Conservation (phyloP, 164 flowering plant genomes). For the Saururus chinensis region DNA sequence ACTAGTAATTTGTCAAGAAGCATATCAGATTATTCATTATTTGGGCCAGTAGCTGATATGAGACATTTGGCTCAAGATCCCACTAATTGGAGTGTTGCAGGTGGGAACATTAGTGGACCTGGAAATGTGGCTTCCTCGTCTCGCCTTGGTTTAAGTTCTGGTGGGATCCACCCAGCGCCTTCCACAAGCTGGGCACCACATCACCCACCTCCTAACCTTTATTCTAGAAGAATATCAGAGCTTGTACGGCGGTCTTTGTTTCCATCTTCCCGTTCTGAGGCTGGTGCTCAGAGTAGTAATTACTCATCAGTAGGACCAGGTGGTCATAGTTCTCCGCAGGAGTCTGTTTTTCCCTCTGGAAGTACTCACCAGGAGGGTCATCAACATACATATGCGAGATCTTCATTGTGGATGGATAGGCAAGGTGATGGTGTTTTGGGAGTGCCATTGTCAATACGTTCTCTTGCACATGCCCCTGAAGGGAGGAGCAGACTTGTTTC, state of each 20-base stretch:
- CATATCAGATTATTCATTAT: constrained; percentile 44
- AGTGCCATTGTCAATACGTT: constrained; percentile 41
- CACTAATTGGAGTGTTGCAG: background rate
- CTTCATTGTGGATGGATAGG: constrained; percentile 48
- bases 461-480: constrained; percentile 45
- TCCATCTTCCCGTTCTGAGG: constrained; percentile 21
- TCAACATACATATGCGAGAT: constrained; percentile 32
- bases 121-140: constrained; percentile 42
- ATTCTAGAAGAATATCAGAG: constrained; percentile 51
- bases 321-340: constrained; percentile 32
- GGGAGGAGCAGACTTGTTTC: constrained; percentile 66
- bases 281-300: constrained; percentile 30
- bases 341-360: constrained; percentile 27
- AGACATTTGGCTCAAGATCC: constrained; percentile 15
- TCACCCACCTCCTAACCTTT: constrained; percentile 24
- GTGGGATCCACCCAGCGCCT: constrained; percentile 25
- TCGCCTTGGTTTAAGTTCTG: constrained; percentile 30
- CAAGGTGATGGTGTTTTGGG: constrained; percentile 49
- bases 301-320: constrained; percentile 19
- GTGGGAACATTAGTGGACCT: constrained; percentile 24
- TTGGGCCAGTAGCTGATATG: constrained; percentile 30
- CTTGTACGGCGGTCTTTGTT: constrained; percentile 44
- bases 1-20: constrained; percentile 29
- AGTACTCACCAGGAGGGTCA: constrained; percentile 31
- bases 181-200: constrained; percentile 31